Percentiles rank a stretch among this genome's conserved stretches.
These are phyloP conservation scores for Alternaria hordeiaustralica DNA, from an alignment of 2,329 filamentous ascomycete species.

Conservation along the genomic window DNA sequence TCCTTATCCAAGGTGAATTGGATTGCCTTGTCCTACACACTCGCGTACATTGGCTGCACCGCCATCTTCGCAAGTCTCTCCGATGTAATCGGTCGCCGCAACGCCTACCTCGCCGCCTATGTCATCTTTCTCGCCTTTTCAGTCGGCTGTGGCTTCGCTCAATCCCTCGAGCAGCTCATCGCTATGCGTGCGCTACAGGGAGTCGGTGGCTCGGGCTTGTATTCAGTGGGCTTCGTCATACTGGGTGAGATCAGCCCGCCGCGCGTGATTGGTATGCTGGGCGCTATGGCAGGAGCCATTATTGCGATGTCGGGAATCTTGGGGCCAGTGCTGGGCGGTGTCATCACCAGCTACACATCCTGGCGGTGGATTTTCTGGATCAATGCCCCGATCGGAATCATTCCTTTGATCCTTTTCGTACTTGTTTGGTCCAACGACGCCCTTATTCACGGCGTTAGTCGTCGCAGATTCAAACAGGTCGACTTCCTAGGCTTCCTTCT, in stretches of 20 bases:
- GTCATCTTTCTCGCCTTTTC: slow-evolving; percentile 41
- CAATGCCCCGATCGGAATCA: slow-evolving; percentile 31
- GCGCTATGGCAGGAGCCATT: slow-evolving; percentile 8
- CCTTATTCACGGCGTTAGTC: not conserved
- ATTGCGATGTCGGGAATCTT: slow-evolving; percentile 12
- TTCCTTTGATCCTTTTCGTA: slow-evolving; percentile 24
- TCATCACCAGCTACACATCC: slow-evolving; percentile 30
- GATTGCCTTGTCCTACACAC: slow-evolving; percentile 33
- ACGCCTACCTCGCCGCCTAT: slow-evolving; percentile 29
- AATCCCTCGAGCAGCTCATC: slow-evolving; percentile 40
- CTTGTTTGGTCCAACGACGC: slow-evolving; percentile 7
- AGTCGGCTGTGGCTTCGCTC: slow-evolving; percentile 37
- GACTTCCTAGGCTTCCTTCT: slow-evolving; percentile 60
- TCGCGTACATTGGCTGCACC: slow-evolving; percentile 64
- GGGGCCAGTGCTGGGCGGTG: slow-evolving; percentile 24
- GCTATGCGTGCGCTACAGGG: slow-evolving; percentile 45
- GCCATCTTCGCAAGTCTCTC: slow-evolving; percentile 42
- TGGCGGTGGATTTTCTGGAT: slow-evolving; percentile 56
- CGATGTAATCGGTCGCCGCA: slow-evolving; percentile 43
- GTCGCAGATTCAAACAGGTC: slow-evolving; percentile 8
- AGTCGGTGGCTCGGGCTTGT: slow-evolving; percentile 40
- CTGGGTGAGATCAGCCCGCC: slow-evolving; percentile 38
- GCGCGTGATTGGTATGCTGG: slow-evolving; percentile 6
- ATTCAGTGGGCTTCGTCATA: slow-evolving; percentile 36
- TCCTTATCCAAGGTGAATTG: slow-evolving; percentile 33